Percentiles rank a stretch among this genome's conserved stretches.
These are phyloP conservation scores for Thinopyrum elongatum DNA, from an alignment of 176 grass and related monocot genomes.

Conservation along the genomic window DNA sequence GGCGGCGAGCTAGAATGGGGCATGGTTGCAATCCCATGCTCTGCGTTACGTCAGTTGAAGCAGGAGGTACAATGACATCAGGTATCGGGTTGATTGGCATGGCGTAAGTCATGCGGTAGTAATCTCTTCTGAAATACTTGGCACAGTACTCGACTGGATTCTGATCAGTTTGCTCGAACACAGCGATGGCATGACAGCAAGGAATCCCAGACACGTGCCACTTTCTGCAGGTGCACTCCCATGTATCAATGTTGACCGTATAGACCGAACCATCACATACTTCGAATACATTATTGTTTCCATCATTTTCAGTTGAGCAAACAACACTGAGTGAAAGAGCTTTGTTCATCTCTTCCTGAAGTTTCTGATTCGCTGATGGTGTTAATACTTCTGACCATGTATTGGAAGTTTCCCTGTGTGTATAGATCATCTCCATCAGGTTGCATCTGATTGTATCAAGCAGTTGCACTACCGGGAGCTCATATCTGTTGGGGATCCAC, in stretches of 20 bases:
- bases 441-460: slow-evolving; percentile 66
- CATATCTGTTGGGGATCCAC: slow-evolving; percentile 61
- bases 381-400: slow-evolving; percentile 44
- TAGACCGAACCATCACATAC: slow-evolving; percentile 51
- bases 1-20: slow-evolving; percentile 44
- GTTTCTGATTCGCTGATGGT: slow-evolving; percentile 52
- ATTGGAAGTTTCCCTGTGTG: slow-evolving; percentile 44
- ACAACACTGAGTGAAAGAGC: slow-evolving; percentile 52
- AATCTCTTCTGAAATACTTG: slow-evolving; percentile 70
- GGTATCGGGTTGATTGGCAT: slow-evolving; percentile 67
- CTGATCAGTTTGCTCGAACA: slow-evolving; percentile 43
- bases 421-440: slow-evolving; percentile 74
- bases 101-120: slow-evolving; percentile 58
- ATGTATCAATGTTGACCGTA: slow-evolving; percentile 56
- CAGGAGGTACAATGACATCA: slow-evolving; percentile 43
- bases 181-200: slow-evolving; percentile 59
- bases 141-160: slow-evolving; percentile 56
- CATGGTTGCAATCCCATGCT: slow-evolving; percentile 20
- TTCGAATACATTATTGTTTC: slow-evolving; percentile 58
- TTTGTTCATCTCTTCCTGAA: slow-evolving; percentile 61
- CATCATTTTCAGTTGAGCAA: slow-evolving; percentile 42
- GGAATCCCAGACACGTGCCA: slow-evolving; percentile 69
- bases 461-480: slow-evolving; percentile 68
- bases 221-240: slow-evolving; percentile 69
- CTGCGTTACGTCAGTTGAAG: slow-evolving; percentile 30